A percentile compares a stretch with the other conserved stretches of the same genome.
These are phyloP conservation scores for Gentiana macrophylla DNA, from an alignment of 257 asterid genomes.

Conservation along the genomic window DNA sequence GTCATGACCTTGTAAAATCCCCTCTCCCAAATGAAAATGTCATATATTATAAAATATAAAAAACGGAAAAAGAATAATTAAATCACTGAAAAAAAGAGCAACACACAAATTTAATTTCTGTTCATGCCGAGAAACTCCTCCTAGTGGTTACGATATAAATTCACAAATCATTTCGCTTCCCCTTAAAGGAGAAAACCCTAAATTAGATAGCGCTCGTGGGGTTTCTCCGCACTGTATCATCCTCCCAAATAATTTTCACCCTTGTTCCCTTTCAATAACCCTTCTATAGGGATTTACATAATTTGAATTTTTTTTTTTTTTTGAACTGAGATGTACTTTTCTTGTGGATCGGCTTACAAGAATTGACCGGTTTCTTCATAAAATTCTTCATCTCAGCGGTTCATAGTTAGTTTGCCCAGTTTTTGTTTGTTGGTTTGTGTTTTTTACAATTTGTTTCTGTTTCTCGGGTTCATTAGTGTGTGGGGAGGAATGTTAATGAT, in stretches of 20 bases:
- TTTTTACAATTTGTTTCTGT: neutral
- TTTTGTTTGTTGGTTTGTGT: too few species aligned
- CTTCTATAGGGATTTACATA: constrained; percentile 8
- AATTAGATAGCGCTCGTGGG: constrained; percentile 14
- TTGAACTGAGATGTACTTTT: constrained; percentile 2
- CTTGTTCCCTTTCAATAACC: constrained; percentile 10
- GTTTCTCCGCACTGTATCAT: constrained; percentile 11
- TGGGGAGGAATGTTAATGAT: neutral
- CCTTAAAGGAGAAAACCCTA: constrained; percentile 20
- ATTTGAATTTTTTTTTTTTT: constrained; percentile 6
- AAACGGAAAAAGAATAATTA: too few species aligned
- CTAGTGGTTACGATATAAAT: neutral
- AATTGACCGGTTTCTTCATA: too few species aligned
- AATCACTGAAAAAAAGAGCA: too few species aligned
- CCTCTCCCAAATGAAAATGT: too few species aligned
- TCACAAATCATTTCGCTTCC: neutral
- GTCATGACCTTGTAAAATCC: too few species aligned
- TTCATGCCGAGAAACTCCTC: neutral
- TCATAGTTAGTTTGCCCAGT: too few species aligned
- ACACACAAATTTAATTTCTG: neutral
- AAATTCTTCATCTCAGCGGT: too few species aligned
- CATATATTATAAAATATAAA: too few species aligned
- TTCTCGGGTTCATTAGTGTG: constrained; percentile 3
- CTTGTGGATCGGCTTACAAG: neutral
- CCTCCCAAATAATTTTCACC: constrained; percentile 11